phyloP scores from a whole-genome alignment of 495 filamentous ascomycete species.

The Talaromyces thailandensis region DNA sequence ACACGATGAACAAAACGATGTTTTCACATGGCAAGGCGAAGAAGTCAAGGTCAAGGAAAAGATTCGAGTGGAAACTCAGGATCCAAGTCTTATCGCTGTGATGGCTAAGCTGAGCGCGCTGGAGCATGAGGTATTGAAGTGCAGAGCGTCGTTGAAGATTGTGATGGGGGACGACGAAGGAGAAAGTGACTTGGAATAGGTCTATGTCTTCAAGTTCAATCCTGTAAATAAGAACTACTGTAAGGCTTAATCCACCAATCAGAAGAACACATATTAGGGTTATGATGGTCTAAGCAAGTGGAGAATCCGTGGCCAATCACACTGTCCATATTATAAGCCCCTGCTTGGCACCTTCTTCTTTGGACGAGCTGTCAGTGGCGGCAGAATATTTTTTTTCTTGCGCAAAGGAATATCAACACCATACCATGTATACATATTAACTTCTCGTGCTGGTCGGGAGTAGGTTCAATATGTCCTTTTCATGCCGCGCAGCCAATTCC shows the following conservation, averaged over 20 bases:
- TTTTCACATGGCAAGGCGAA: slow-evolving; percentile 57
- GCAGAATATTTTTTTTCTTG: slow-evolving; percentile 9
- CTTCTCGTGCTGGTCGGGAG: neutral
- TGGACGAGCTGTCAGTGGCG: slow-evolving; percentile 12
- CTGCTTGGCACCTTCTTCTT: slow-evolving; percentile 27
- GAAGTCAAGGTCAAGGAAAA: slow-evolving; percentile 86
- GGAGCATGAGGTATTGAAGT: slow-evolving; percentile 60
- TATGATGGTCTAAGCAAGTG: neutral
- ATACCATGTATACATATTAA: slow-evolving; percentile 8
- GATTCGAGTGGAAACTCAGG: slow-evolving; percentile 80
- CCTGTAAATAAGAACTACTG: neutral
- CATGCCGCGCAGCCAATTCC: slow-evolving; percentile 21
- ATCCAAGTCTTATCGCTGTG: slow-evolving; percentile 79
- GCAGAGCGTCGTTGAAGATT: slow-evolving; percentile 62
- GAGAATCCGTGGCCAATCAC: neutral
- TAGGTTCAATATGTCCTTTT: slow-evolving; percentile 24
- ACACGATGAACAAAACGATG: slow-evolving; percentile 73
- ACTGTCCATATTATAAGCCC: neutral
- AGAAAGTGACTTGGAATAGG: slow-evolving; percentile 24
- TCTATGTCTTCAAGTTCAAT: neutral
- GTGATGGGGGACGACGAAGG: slow-evolving; percentile 62
- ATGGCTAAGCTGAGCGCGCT: slow-evolving; percentile 81
- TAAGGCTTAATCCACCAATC: neutral
- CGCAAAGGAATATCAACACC: neutral
- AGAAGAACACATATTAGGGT: neutral